Base-by-base conservation (phyloP, 345 rosid species). In the Eutrema heterophyllum region DNA sequence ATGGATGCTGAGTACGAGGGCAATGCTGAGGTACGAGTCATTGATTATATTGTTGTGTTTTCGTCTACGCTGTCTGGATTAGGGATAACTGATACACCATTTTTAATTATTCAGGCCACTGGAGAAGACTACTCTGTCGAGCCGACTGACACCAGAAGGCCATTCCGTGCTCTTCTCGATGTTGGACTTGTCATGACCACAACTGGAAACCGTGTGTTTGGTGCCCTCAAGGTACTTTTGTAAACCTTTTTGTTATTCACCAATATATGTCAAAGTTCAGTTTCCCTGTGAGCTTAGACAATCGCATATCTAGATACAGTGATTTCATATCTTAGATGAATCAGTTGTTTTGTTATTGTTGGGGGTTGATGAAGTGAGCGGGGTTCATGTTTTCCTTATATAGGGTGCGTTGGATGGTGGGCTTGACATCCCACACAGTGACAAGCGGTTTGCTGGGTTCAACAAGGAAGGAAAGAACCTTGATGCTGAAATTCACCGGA, bases 351-450 rank as follows among this genome's bases (percentile, higher is more conserved):
- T 55, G 39, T 32, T 55, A 14, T 4, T 1, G 10, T 55, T 10
- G 21, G 18, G 7, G 57, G 5, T 5, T 52, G 38, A 15, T 32
- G 33, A n/a, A 55, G 7, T 55, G 7, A 3, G 2, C 16, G 44
- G 44, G 16, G 9, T 18, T 35, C 10, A 36, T 36, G 9, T 18
- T 9, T 36, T 29, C 36, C 44, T 57, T 11, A 5, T 36, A 1
- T 10, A 92, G 97, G 98, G 98, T 45, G 95, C 95, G 32, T 77
- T 88, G 82, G 95, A 92, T 59, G 97, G 93, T 54, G 98, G 98
- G 10, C 77, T 92, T 81, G 98, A 92, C 67, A 88, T 92, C 61
- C 97, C 97, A 6, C 95, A 92, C 73, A 90, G 97, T 55, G 98
- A 88, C 43, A 88, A 92, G 85, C 81, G 98, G 55, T 92, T 90